Evolutionary conservation across 2,329 filamentous ascomycete genomes (phyloP), one percentile per base, ranked within the genome.

Genomic region (Penicillium janthinellum): DNA sequence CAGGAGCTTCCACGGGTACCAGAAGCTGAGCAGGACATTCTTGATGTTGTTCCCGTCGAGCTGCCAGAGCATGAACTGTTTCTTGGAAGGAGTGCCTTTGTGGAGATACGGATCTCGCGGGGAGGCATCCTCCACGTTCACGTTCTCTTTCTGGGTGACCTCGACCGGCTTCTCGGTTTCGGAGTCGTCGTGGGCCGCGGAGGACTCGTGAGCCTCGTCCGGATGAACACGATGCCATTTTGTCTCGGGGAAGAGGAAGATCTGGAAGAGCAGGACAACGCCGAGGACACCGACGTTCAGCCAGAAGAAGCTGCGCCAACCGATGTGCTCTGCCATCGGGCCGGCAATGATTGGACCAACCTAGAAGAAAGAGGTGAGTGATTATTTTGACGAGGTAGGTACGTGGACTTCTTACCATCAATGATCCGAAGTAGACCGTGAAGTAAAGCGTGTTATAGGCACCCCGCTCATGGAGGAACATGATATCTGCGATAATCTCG

Each of bases 221-320:
- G 69, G 66, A 52, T 80, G 75, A 3, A 63, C 58, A 10, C 86
- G 83, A 56, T 83, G 80, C 75, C 81, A 89, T 62, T 83, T 84
- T 0, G 86, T 88, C 70, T 89, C 86, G 0, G 87, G 87, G 65
- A 88, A 88, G 66, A 85, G 76, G 69, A 87, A 85, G 35, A 88
- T 70, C 37, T 83, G 78, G 68, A 85, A 76, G 4, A 87, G 35
- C 17, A 84, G 73, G 0, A 81, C 80, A 2, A 83, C 66, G 1
- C 75, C 81, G 2, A 86, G 72, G 2, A 89, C 54, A 1, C 71
- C 86, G 2, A 84, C 82, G 63, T 88, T 88, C 64, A 89, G 77
- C 86, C 86, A 89, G 83, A 86, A 89, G 71, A 89, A 89, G 66
- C 77, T 85, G 34, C 84, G 77, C 83, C 84, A 88, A 51, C 85